Conservation (phyloP, 192 early-diverging fungal species). For the Chytriomyces hyalinus region DNA sequence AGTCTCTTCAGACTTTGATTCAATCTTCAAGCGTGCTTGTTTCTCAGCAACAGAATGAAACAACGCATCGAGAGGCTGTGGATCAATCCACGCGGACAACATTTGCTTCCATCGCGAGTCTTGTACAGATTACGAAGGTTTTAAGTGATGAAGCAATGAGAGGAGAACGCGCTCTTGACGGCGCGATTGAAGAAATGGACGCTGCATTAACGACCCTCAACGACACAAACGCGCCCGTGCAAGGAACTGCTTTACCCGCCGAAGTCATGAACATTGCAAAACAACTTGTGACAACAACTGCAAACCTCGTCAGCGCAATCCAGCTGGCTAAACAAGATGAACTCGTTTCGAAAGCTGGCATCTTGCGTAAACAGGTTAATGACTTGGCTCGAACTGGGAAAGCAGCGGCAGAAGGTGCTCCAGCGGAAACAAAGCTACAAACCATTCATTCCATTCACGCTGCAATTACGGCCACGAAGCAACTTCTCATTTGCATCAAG, state of each 20-base stretch:
- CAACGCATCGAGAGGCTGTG: constrained; percentile 37
- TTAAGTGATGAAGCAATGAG: constrained; percentile 55
- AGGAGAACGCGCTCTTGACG: constrained; percentile 47
- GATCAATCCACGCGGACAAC: constrained; percentile 45
- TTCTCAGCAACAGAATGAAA: constrained; percentile 36
- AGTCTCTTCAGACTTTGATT: constrained; percentile 49
- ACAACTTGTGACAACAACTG: constrained; percentile 52
- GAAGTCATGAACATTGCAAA: constrained; percentile 61
- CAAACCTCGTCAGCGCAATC: constrained; percentile 40
- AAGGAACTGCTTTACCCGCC: constrained; percentile 61
- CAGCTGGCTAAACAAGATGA: constrained; percentile 52
- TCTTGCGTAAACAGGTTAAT: constrained; percentile 49
- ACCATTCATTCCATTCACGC: constrained; percentile 49
- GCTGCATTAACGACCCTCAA: constrained; percentile 31
- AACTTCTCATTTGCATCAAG: constrained; percentile 43
- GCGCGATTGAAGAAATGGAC: constrained; percentile 48
- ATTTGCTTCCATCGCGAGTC: constrained; percentile 45
- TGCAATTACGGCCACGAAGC: constrained; percentile 36
- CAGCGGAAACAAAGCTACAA: constrained; percentile 40
- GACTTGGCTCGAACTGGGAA: constrained; percentile 59
- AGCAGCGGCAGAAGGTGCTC: constrained; percentile 58
- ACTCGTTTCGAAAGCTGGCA: constrained; percentile 44
- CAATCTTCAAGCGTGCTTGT: constrained; percentile 36
- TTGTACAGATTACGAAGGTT: constrained; percentile 51
- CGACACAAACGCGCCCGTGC: constrained; percentile 44